Evolutionary conservation across 495 filamentous ascomycete species (phyloP).

Genomic region (Hypoxylon fuscum): DNA sequence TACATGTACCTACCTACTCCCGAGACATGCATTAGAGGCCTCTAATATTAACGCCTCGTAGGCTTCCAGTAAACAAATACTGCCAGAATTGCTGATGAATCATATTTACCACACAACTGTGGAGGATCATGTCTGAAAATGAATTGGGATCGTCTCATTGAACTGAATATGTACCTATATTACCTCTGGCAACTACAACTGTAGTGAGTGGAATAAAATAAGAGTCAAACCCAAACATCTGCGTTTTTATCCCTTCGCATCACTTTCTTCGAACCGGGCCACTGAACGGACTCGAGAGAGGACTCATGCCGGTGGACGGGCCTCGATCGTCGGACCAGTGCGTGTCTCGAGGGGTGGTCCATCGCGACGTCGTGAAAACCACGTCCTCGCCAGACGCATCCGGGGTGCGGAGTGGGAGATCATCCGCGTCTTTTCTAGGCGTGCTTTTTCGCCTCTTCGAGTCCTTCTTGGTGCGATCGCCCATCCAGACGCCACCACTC

Average conservation of each 20-base stretch:
- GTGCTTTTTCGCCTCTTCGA: background rate
- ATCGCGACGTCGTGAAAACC: conserved; percentile 26
- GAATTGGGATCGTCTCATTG: no score
- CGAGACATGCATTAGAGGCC: background rate
- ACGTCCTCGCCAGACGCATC: conserved; percentile 12
- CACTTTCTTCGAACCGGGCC: conserved; percentile 34
- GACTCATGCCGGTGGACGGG: conserved; percentile 39
- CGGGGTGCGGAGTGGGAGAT: conserved; percentile 33
- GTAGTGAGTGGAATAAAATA: no score
- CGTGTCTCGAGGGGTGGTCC: conserved; percentile 31
- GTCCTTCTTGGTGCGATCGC: background rate
- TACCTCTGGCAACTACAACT: no score
- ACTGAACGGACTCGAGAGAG: conserved; percentile 37
- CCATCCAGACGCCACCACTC: conserved; percentile 47
- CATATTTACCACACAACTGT: background rate
- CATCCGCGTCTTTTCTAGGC: background rate
- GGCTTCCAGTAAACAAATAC: conserved; percentile 45
- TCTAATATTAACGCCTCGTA: conserved; percentile 19
- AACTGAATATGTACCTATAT: no score
- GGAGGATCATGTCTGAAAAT: no score
- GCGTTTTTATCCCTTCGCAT: conserved; percentile 11
- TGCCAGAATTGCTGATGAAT: conserved; percentile 37
- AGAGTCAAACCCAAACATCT: no score
- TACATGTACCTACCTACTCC: no score
- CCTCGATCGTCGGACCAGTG: conserved; percentile 34